Evolutionary conservation across 164 flowering plant species (phyloP).

Genomic region (Cinnamomum chago): DNA sequence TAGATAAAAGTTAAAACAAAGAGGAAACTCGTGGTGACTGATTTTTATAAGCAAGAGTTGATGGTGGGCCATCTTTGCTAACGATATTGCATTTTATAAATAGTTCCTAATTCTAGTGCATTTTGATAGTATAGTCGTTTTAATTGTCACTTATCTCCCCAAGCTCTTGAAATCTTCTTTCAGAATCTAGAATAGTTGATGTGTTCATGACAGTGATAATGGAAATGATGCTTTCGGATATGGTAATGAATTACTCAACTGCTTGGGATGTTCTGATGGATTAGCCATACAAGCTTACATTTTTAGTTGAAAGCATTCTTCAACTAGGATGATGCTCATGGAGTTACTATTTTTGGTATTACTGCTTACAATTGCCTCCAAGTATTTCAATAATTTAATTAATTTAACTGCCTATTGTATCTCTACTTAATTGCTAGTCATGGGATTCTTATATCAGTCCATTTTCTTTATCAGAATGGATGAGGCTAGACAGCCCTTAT

Average conservation of each 20-base stretch:
- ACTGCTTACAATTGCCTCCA: neutral
- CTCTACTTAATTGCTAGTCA: neutral
- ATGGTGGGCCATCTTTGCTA: neutral
- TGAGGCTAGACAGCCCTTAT: constrained; percentile 61
- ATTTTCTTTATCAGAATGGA: constrained; percentile 45
- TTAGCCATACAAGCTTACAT: neutral
- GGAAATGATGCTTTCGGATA: neutral
- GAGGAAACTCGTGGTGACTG: neutral
- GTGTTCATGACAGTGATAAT: neutral
- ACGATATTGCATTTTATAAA: neutral
- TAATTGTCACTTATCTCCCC: neutral
- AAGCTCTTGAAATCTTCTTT: neutral
- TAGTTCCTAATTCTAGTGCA: too few species aligned
- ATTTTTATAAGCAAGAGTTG: neutral
- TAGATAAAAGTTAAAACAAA: neutral
- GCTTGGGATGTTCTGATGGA: neutral
- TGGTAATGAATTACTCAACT: neutral
- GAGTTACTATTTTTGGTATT: neutral
- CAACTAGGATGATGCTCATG: neutral
- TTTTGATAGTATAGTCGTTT: neutral
- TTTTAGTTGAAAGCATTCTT: neutral
- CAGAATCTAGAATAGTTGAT: neutral
- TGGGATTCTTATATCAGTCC: neutral
- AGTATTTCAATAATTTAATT: neutral
- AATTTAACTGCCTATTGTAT: neutral